Base-by-base conservation (phyloP, 371 early-diverging fungal species). In the Blakeslea trispora region DNA sequence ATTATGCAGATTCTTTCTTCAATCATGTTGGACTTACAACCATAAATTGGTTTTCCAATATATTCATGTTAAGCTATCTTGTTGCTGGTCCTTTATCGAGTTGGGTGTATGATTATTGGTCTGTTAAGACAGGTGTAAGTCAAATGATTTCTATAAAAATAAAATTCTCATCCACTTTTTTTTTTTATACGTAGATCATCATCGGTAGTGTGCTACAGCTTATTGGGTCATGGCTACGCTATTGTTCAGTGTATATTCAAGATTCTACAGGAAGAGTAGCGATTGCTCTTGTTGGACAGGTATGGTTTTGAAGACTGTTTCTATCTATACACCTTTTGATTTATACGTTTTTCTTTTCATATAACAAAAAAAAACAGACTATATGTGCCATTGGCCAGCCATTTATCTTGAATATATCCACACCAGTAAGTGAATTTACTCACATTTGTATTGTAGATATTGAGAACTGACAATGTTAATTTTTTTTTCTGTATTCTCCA, bases 1-100 rank as follows among this genome's bases (percentile, higher is more conserved):
- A 73, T 35, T 63, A 63, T 37, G 59, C 79, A 5, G 46, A 57
- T 6, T 37, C 19, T 0, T 79, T 55, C 23, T 75, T 74, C 45
- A 52, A 59, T 22, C 54, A 62, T 32, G 40, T 35, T 22, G 61
- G 71, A 18, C 48, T 76, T 11, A 57, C 70, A 13, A 51, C 55
- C 15, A 63, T 77, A 34, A 79, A 79, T 49, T 74, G 74, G 79
- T 74, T 79, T 48, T 69, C 74, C 24, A 81, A 78, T 51, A 57
- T 75, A n/a, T 82, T 80, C 21, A 68, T 81, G 60, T 59, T 84
- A 32, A 59, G 64, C 7, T 84, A 80, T 58, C 57, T 84, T n/a
- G 40, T 84, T 22, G 79, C 81, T 32, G 81, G 77, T 15, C 73
- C 81, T 19, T 9, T 76, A 39, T 78, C 82, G 0, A 78, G 81